Conservation (phyloP, 345 rosid species). For the Populus ilicifolia region DNA sequence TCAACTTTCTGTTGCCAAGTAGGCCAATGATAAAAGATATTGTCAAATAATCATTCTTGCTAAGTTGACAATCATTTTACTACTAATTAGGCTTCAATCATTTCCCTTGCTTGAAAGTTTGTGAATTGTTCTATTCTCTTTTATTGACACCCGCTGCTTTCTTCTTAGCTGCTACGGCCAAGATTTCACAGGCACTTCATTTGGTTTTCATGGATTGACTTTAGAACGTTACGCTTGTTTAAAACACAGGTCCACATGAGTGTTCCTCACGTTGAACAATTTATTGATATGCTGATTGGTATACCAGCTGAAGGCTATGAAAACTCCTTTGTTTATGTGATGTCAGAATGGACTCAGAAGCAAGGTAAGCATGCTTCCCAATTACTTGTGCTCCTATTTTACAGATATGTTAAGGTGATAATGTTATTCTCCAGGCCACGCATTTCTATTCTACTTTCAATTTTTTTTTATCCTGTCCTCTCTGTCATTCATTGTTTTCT, state of each 20-base stretch:
- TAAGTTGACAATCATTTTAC: not conserved
- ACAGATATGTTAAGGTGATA: not conserved
- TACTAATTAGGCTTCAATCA: not conserved
- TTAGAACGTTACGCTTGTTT: constrained; percentile 8
- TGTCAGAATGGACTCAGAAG: constrained; percentile 88
- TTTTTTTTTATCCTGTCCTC: not conserved
- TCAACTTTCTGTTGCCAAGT: not conserved
- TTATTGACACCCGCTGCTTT: not conserved
- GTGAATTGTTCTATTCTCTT: not conserved
- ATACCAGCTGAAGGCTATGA: constrained; percentile 60
- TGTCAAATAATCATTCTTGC: not conserved
- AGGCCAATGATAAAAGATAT: not conserved
- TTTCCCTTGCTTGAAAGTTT: not conserved
- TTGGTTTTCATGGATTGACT: not conserved
- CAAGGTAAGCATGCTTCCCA: constrained; percentile 54
- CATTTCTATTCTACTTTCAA: too few species aligned
- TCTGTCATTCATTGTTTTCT: too few species aligned
- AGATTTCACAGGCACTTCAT: not conserved
- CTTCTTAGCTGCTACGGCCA: not conserved
- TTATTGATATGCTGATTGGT: constrained; percentile 62
- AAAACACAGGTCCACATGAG: constrained; percentile 78
- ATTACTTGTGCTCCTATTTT: not conserved
- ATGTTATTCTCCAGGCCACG: not conserved
- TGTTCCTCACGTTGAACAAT: constrained; percentile 68
- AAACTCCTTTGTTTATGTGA: constrained; percentile 67